Percentiles rank a stretch among this genome's conserved stretches.
Evolutionary conservation across 1,139 yeast species (phyloP).

Genomic region (Kodamaea arcana): DNA sequence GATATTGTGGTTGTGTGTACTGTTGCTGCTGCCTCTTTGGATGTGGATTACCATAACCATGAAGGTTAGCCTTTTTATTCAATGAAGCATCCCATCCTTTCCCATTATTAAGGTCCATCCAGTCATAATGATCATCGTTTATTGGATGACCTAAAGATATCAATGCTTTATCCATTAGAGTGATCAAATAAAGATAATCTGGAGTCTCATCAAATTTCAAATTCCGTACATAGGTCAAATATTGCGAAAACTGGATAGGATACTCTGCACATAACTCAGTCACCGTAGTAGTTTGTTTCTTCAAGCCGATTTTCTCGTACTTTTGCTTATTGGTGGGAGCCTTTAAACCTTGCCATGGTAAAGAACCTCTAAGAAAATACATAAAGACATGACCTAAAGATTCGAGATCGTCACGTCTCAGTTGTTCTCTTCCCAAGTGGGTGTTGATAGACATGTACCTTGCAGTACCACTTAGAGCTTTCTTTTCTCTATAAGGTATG

Average conservation of each 20-base stretch:
- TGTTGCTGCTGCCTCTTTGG: slow-evolving; percentile 46
- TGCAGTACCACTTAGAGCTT: slow-evolving; percentile 62
- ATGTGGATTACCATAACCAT: slow-evolving; percentile 74
- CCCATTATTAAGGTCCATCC: slow-evolving; percentile 82
- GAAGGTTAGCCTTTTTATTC: slow-evolving; percentile 75
- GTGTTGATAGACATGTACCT: slow-evolving; percentile 65
- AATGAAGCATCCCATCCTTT: slow-evolving; percentile 79
- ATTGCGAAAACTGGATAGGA: slow-evolving; percentile 77
- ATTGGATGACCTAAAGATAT: slow-evolving; percentile 25
- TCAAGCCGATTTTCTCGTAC: slow-evolving; percentile 78
- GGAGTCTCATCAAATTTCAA: slow-evolving; percentile 76
- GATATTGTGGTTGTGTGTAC: slow-evolving; percentile 28
- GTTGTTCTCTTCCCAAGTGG: slow-evolving; percentile 62
- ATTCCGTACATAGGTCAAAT: slow-evolving; percentile 65
- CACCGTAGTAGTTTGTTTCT: slow-evolving; percentile 68
- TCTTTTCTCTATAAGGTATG: slow-evolving; percentile 60
- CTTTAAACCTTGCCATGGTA: slow-evolving; percentile 52
- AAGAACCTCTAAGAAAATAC: slow-evolving; percentile 57
- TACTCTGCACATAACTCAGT: slow-evolving; percentile 64
- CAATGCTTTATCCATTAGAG: slow-evolving; percentile 42
- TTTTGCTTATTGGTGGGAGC: slow-evolving; percentile 81
- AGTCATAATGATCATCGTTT: slow-evolving; percentile 71
- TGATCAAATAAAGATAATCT: slow-evolving; percentile 53
- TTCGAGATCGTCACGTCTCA: slow-evolving; percentile 60
- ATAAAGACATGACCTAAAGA: slow-evolving; percentile 62